Conservation (phyloP, 2,329 filamentous ascomycete species). For the Leptographium lundbergii region DNA sequence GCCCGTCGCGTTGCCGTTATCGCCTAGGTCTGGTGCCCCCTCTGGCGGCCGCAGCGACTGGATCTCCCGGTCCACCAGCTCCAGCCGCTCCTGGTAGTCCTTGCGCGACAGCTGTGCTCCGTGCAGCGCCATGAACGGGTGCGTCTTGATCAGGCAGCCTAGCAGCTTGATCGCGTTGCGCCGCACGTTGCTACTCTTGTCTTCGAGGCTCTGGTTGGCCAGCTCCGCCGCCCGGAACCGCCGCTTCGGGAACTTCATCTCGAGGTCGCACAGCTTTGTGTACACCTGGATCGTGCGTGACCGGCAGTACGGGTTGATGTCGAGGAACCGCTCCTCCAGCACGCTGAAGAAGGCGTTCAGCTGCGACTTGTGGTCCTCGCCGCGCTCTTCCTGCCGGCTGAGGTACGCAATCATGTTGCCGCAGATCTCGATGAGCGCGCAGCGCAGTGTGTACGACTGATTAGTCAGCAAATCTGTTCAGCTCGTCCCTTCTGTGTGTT, state of each 20-base stretch:
- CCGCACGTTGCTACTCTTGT: constrained; percentile 96
- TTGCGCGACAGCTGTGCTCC: constrained; percentile 73
- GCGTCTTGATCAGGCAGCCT: constrained; percentile 77
- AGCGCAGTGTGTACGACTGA: constrained; percentile 82
- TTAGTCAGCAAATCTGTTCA: constrained; percentile 13
- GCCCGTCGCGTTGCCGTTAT: constrained; percentile 55
- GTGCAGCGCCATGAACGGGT: constrained; percentile 87
- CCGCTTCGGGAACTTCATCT: constrained; percentile 89
- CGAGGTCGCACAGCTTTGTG: constrained; percentile 81
- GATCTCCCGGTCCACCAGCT: constrained; percentile 72
- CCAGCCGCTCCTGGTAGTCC: constrained; percentile 73
- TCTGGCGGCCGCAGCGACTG: constrained; percentile 69
- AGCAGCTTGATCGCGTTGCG: constrained; percentile 91
- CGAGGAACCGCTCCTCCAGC: constrained; percentile 87
- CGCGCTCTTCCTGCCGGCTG: constrained; percentile 80
- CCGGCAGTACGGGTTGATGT: constrained; percentile 92
- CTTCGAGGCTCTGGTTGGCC: constrained; percentile 78
- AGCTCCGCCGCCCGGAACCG: constrained; percentile 79
- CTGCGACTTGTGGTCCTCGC: constrained; percentile 87
- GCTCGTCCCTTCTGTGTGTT: too few relatives aligned
- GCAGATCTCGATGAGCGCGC: constrained; percentile 90
- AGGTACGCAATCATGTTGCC: constrained; percentile 89
- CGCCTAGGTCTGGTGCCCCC: constrained; percentile 59
- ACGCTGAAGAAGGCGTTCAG: constrained; percentile 97
- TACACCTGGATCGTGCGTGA: constrained; percentile 90